These are phyloP conservation scores for Begonia loranthoides DNA, from an alignment of 306 rosid species.

Conservation along the genomic window DNA sequence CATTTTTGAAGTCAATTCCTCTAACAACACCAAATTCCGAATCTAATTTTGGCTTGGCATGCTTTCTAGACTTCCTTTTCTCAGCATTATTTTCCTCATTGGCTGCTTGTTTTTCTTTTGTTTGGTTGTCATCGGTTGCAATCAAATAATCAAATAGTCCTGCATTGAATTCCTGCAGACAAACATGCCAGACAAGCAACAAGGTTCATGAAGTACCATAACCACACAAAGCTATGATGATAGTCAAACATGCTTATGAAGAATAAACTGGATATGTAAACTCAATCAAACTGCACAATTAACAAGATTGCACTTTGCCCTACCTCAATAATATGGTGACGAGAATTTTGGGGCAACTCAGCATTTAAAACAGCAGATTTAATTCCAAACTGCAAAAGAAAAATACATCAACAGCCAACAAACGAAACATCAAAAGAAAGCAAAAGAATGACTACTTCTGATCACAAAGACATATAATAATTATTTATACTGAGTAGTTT, in stretches of 20 bases:
- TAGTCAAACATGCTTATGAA: no score
- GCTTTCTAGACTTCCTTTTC: conserved; percentile 30
- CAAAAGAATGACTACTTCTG: not conserved
- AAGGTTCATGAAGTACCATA: not conserved
- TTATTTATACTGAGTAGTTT: no score
- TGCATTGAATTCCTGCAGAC: conserved; percentile 88
- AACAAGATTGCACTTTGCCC: conserved; percentile 6
- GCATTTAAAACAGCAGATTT: conserved; percentile 92
- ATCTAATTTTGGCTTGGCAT: conserved; percentile 44
- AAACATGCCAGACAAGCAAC: not conserved
- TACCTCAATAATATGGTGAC: conserved; percentile 96
- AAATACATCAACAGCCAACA: conserved; percentile 3
- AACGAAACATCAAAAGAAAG: not conserved
- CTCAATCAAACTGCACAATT: not conserved
- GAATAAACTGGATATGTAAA: no score
- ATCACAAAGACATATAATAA: not conserved
- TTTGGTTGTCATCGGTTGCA: conserved; percentile 72
- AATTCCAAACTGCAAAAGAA: conserved; percentile 63
- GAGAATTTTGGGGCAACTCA: conserved; percentile 95
- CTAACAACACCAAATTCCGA: conserved; percentile 95
- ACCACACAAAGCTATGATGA: no score
- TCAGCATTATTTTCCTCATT: conserved; percentile 28
- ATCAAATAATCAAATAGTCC: conserved; percentile 92
- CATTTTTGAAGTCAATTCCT: conserved; percentile 90
- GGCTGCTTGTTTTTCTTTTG: conserved; percentile 56